Evolutionary conservation across 768 basidiomycete species (phyloP), one percentile per base, ranked within the genome.

Genomic region (Ramaria sp.): DNA sequence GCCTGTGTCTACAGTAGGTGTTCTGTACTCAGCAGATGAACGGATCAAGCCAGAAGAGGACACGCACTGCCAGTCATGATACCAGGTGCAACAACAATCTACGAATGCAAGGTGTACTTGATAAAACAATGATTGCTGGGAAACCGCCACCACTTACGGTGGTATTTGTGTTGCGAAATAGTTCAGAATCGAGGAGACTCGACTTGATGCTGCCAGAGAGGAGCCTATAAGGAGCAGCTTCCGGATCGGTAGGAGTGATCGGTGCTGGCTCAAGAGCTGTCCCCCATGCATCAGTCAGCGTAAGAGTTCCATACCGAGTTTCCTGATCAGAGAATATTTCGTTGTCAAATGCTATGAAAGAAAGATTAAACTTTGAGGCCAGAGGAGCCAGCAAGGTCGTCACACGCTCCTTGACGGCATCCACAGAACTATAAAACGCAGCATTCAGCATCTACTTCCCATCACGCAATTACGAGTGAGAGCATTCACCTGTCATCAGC

Each of bases 261-360:
- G 83, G 84, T 2, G 87, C 84, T 15, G 84, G 85, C 59, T 85
- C 81, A 6, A 85, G 66, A 6, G 71, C 76, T 3, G 67, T 70
- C 13, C 65, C 66, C 52, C 68, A 79, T 0, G 77, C 75, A 52
- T 77, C 68, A 12, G 65, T 74, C 25, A 87, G 68, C 1, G 66
- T 72, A 43, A 87, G 63, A 1, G 67, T 69, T 10, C 83, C 82
- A 64, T 1, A 71, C 63, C 8, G 72, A 61, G 10, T 60, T n/a
- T 66, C 61, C 38, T 59, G 48, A 27, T 22, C 32, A n/a, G 52
- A 44, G 42, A 78, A 58, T 49, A 56, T 60, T 6, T 62, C 63
- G 39, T 63, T 61, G 1, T 78, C 82, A 58, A 86, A 85, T 2
- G 81, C 78, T 20, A 59, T 71, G 61, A 78, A 79, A 1, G 81